Evolutionary conservation across 768 basidiomycete genomes (phyloP).

Genomic region (Agaricus blazei): DNA sequence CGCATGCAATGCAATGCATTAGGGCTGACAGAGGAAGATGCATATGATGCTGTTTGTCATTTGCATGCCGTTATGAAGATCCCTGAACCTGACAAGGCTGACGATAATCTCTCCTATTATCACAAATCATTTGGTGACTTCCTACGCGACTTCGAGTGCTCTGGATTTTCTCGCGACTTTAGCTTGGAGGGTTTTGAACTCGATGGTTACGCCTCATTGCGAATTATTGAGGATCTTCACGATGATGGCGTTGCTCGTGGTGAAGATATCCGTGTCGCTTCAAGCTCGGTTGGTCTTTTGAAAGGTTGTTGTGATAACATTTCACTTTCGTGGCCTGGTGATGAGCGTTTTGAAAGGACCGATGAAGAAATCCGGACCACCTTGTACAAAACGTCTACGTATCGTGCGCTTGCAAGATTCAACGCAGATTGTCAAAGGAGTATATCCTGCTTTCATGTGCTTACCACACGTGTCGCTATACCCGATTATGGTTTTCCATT

Average conservation of each 20-base stretch:
- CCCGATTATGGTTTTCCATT: too few relatives aligned
- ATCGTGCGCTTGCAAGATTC: too few relatives aligned
- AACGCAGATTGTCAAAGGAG: too few relatives aligned
- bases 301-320: not conserved
- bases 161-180: not conserved
- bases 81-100: not conserved
- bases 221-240: not conserved
- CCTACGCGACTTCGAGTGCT: not conserved
- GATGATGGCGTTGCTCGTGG: not conserved
- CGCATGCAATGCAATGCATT: too few relatives aligned
- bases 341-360: too few relatives aligned
- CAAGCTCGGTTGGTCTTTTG: not conserved
- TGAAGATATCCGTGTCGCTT: not conserved
- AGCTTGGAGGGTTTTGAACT: not conserved
- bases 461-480: too few relatives aligned
- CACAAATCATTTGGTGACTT: not conserved
- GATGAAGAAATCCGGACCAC: too few relatives aligned
- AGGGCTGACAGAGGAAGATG: too few relatives aligned
- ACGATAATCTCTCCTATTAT: not conserved
- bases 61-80: not conserved
- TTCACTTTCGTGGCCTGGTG: too few relatives aligned
- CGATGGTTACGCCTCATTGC: not conserved
- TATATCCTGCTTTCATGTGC: too few relatives aligned
- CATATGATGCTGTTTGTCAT: not conserved
- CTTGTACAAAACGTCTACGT: too few relatives aligned